Conservation (phyloP, 352 stramenopile genomes). For the Phytophthora nicotianae region DNA sequence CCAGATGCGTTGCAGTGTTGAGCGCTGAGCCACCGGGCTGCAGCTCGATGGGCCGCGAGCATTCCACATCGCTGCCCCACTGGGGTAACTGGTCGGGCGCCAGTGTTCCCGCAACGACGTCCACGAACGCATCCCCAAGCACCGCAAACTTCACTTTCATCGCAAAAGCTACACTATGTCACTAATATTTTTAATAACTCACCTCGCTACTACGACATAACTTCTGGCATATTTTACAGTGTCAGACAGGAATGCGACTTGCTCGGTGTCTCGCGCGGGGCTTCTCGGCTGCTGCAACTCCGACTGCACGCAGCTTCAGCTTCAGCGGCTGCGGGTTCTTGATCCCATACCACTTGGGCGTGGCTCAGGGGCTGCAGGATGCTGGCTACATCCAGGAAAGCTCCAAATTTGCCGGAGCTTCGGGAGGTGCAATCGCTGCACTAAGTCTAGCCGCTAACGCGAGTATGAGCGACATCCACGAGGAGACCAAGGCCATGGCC, state of each 20-base stretch:
- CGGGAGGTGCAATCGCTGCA: slow-evolving; percentile 70
- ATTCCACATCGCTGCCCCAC: slow-evolving; percentile 82
- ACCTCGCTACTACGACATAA: not conserved
- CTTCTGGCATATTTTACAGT: too few relatives aligned
- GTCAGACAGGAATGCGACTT: slow-evolving; percentile 1
- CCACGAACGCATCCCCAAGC: slow-evolving; percentile 73
- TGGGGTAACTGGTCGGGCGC: slow-evolving; percentile 67
- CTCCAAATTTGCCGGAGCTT: slow-evolving; percentile 76
- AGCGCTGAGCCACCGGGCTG: slow-evolving; percentile 82
- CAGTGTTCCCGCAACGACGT: slow-evolving; percentile 79
- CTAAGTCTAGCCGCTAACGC: slow-evolving; percentile 62
- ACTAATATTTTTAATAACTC: not conserved
- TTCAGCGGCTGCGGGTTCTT: slow-evolving; percentile 85
- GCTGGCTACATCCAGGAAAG: slow-evolving; percentile 47
- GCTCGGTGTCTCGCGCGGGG: not conserved
- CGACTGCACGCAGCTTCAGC: slow-evolving; percentile 55
- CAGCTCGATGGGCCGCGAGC: slow-evolving; percentile 66
- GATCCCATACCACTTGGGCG: slow-evolving; percentile 79
- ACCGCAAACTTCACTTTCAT: slow-evolving; percentile 61
- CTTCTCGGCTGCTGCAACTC: slow-evolving; percentile 16
- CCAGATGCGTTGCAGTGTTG: slow-evolving; percentile 85
- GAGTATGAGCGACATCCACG: slow-evolving; percentile 58
- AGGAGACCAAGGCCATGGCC: slow-evolving; percentile 65
- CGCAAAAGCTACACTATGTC: not conserved
- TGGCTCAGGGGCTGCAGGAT: slow-evolving; percentile 61